Conservation (phyloP, 768 basidiomycete genomes). For the Lentinula lateritia region DNA sequence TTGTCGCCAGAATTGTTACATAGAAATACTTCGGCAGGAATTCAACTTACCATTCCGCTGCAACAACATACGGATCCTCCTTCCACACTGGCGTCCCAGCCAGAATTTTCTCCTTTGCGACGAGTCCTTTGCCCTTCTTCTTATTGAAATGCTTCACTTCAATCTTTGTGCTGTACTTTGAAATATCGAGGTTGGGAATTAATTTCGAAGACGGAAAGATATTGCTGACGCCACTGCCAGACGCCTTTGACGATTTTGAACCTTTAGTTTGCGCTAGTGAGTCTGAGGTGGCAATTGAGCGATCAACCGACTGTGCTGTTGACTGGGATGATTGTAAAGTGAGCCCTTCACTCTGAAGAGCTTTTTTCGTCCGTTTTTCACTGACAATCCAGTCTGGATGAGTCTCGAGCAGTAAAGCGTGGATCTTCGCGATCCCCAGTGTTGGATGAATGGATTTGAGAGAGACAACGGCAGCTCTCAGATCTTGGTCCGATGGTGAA, state of each 20-base stretch:
- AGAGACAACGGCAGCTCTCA: slow-evolving; percentile 46
- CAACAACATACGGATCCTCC: slow-evolving; percentile 75
- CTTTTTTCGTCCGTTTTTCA: slow-evolving; percentile 75
- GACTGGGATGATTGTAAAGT: slow-evolving; percentile 21
- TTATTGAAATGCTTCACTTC: slow-evolving; percentile 63
- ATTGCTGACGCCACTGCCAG: slow-evolving; percentile 7
- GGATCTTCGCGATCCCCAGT: slow-evolving; percentile 70
- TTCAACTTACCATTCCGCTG: slow-evolving; percentile 68
- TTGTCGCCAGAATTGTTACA: not conserved
- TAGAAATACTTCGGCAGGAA: not conserved
- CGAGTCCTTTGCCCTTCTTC: slow-evolving; percentile 78
- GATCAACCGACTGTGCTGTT: slow-evolving; percentile 2
- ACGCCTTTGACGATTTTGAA: slow-evolving; percentile 9
- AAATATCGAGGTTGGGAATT: slow-evolving; percentile 57
- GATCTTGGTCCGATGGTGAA: slow-evolving; percentile 44
- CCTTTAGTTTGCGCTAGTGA: not conserved
- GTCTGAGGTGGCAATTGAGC: not conserved
- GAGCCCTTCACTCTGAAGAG: slow-evolving; percentile 57
- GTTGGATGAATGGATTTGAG: slow-evolving; percentile 55
- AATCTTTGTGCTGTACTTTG: slow-evolving; percentile 58
- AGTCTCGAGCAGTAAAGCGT: slow-evolving; percentile 50
- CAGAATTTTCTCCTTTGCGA: slow-evolving; percentile 60
- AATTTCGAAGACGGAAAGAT: slow-evolving; percentile 59
- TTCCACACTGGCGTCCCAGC: slow-evolving; percentile 79
- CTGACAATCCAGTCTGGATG: slow-evolving; percentile 74